A percentile compares a stretch with the other conserved stretches of the same genome.
These are phyloP conservation scores for Colletotrichum sojae DNA, from an alignment of 2,329 filamentous ascomycete genomes.

Conservation along the genomic window DNA sequence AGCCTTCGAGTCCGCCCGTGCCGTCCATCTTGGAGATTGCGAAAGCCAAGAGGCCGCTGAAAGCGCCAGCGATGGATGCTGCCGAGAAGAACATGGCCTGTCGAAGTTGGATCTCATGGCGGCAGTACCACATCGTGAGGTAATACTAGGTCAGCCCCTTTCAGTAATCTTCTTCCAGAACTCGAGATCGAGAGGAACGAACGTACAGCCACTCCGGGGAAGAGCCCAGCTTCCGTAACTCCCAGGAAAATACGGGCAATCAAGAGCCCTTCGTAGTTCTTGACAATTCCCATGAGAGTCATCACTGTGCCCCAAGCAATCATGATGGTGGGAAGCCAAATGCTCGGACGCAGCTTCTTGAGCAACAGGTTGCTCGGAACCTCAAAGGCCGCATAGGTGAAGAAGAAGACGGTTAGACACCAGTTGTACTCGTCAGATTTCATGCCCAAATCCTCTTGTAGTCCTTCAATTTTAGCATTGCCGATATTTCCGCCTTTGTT, in stretches of 20 bases:
- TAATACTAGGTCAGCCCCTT: constrained; percentile 56
- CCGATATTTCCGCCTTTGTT: constrained; percentile 69
- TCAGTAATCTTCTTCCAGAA: constrained; percentile 11
- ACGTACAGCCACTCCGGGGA: constrained; percentile 71
- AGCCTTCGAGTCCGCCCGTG: constrained; percentile 70
- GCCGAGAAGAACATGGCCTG: constrained; percentile 86
- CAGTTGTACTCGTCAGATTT: constrained; percentile 79
- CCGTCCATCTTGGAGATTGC: constrained; percentile 80
- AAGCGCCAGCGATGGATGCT: constrained; percentile 83
- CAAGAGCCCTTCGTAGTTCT: constrained; percentile 62
- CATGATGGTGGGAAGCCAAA: constrained; percentile 86
- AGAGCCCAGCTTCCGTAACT: constrained; percentile 76
- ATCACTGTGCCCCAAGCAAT: constrained; percentile 67
- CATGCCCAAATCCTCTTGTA: constrained; percentile 69
- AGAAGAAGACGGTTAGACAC: constrained; percentile 81
- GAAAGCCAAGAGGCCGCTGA: constrained; percentile 80
- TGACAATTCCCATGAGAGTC: constrained; percentile 68
- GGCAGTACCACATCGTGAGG: constrained; percentile 71
- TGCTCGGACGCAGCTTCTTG: constrained; percentile 79
- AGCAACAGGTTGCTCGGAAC: constrained; percentile 83
- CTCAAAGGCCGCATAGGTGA: constrained; percentile 84
- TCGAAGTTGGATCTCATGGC: constrained; percentile 68
- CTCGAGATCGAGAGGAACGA: neutral
- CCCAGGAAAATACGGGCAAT: constrained; percentile 72
- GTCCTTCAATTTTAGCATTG: constrained; percentile 76